Conservation (phyloP, 345 rosid genomes). For the Leavenworthia alabamica region DNA sequence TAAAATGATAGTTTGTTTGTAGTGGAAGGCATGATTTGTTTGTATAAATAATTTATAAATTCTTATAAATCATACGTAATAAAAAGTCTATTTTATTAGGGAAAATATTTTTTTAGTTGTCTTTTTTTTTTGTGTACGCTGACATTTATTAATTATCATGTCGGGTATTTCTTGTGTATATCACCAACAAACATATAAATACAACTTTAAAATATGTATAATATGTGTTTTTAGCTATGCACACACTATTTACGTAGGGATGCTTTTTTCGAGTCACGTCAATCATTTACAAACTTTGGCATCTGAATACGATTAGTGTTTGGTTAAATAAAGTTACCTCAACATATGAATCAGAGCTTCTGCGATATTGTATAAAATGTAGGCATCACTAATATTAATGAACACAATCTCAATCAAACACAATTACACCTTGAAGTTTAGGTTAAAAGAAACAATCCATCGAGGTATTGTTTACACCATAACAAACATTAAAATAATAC, state of each 20-base stretch:
- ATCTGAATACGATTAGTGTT: constrained; percentile 26
- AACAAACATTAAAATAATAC: not conserved
- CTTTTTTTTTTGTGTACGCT: not conserved
- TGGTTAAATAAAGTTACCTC: constrained; percentile 23
- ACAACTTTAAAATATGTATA: constrained; percentile 5
- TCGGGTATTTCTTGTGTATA: constrained; percentile 6
- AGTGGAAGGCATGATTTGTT: no score
- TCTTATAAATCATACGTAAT: no score
- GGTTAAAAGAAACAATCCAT: not conserved
- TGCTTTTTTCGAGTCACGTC: constrained; percentile 33
- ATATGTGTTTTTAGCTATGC: constrained; percentile 1
- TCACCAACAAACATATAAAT: constrained; percentile 13
- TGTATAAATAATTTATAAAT: no score
- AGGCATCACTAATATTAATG: not conserved
- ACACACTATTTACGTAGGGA: constrained; percentile 27
- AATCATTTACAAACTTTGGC: constrained; percentile 33
- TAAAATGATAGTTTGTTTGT: no score
- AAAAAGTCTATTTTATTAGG: not conserved
- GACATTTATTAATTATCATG: not conserved
- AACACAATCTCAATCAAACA: constrained; percentile 13
- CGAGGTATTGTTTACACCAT: not conserved
- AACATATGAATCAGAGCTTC: constrained; percentile 36
- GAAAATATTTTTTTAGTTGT: not conserved
- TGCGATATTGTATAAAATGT: constrained; percentile 5
- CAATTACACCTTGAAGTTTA: not conserved